Evolutionary conservation across 2,329 filamentous ascomycete genomes (phyloP), one percentile per base, ranked within the genome.

Genomic region (Aspergillus sp.): DNA sequence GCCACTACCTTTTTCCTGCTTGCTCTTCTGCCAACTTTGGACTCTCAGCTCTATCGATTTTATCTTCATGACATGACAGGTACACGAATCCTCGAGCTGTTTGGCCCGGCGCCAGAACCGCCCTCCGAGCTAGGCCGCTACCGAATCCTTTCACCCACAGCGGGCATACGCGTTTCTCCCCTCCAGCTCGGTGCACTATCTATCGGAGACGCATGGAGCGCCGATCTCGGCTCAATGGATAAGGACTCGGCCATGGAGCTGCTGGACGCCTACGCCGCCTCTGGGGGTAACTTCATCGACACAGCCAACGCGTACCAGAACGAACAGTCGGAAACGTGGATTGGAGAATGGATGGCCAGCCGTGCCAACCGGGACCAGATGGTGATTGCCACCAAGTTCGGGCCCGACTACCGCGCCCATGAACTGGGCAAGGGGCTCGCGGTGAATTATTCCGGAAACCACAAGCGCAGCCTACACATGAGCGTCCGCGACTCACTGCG

Each of bases 271-370:
- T 91, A 85, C 76, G 86, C 84, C 63, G 81, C 83, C 3, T 82
- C 87, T 0, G 87, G 87, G 2, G 89, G 89, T 22, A 92, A 92
- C 76, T 91, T 91, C 74, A 87, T 92, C 70, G 89, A 92, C 73
- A 91, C 88, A 0, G 70, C 88, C 60, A 89, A 87, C 77, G 88
- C 87, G 73, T 91, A 91, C 76, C 88, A 90, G 67, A 77, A 81
- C 61, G 82, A 90, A 73, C 75, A 88, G 68, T 85, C 85, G 1
- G 89, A 91, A 74, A 74, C 69, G 53, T 89, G 88, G 85, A 79
- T 91, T 60, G 89, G 89, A 38, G 87, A 89, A 66, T 91, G 89
- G 88, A 89, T 90, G 86, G 80, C 82, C 68, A 82, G 82, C 63
- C 83, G 87, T 8, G 81, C 82, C 19, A 85, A 85, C 62, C 83